Percentiles rank a stretch among this genome's conserved stretches.
These are phyloP conservation scores for Penicillium sp. DNA, from an alignment of 2,329 filamentous ascomycete genomes.

Conservation along the genomic window DNA sequence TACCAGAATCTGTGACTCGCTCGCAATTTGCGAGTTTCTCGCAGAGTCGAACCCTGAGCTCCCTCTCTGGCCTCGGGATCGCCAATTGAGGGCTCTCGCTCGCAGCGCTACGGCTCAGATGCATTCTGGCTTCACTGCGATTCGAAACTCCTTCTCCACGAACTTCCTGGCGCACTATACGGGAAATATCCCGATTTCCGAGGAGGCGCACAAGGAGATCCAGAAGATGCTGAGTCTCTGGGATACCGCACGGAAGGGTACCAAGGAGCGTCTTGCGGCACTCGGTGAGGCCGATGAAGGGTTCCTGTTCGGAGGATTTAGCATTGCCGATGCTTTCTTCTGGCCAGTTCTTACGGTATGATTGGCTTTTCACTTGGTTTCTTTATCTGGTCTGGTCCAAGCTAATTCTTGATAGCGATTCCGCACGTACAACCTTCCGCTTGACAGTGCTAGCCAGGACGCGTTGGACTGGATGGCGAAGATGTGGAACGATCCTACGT, in stretches of 20 bases:
- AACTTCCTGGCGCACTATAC: conserved; percentile 37
- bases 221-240: conserved; percentile 31
- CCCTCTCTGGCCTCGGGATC: conserved; percentile 36
- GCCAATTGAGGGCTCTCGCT: conserved; percentile 35
- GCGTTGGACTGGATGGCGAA: conserved; percentile 36
- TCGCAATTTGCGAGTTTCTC: conserved; percentile 39
- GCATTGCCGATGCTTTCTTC: conserved; percentile 43
- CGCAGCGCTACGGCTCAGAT: conserved; percentile 37
- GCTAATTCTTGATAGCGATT: conserved; percentile 29
- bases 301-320: conserved; percentile 41
- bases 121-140: conserved; percentile 36
- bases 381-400: neutral
- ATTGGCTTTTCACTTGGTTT: neutral
- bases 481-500: conserved; percentile 37
- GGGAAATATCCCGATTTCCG: conserved; percentile 33
- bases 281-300: conserved; percentile 34
- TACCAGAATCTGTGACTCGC: conserved; percentile 32
- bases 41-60: conserved; percentile 35
- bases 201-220: conserved; percentile 30
- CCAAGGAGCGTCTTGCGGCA: conserved; percentile 25
- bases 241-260: conserved; percentile 28
- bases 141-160: conserved; percentile 29
- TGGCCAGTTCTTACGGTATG: conserved; percentile 43
- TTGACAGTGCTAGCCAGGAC: conserved; percentile 29
- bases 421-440: conserved; percentile 34